Conservation (phyloP, 305 asterid genomes). For the Solanum hybrid region DNA sequence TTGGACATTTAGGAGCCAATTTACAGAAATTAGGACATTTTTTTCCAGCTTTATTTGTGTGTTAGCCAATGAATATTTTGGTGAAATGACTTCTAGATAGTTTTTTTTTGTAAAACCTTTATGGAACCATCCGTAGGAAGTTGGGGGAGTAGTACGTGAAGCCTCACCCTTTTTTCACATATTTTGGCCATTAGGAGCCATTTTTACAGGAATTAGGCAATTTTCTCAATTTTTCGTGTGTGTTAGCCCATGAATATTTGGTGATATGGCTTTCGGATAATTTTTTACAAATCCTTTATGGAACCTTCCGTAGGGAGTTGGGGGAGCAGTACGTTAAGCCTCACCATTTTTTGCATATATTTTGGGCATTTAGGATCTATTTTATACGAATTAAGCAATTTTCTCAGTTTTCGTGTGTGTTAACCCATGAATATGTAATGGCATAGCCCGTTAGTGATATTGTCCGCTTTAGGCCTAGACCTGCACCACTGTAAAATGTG, state of each 20-base stretch:
- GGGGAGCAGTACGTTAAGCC: background rate
- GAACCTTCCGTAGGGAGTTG: background rate
- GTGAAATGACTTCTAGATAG: background rate
- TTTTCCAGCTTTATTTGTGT: background rate
- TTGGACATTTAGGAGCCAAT: background rate
- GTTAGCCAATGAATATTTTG: background rate
- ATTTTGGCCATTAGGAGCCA: background rate
- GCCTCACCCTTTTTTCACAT: background rate
- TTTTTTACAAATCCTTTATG: background rate
- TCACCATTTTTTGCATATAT: background rate
- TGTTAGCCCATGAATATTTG: background rate
- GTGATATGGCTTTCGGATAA: background rate
- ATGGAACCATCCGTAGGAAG: background rate
- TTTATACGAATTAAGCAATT: too few relatives aligned
- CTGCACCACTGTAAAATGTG: too few relatives aligned
- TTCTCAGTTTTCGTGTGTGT: background rate
- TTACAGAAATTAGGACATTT: background rate
- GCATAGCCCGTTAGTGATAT: background rate
- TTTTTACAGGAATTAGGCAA: too few relatives aligned
- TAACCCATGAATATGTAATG: background rate
- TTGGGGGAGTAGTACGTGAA: background rate
- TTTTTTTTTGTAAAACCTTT: background rate
- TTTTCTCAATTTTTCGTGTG: background rate
- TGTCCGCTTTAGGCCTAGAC: too few relatives aligned
- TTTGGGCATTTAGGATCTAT: background rate